Base-by-base conservation (phyloP, 75 land plant genomes). In the Larix kaempferi region DNA sequence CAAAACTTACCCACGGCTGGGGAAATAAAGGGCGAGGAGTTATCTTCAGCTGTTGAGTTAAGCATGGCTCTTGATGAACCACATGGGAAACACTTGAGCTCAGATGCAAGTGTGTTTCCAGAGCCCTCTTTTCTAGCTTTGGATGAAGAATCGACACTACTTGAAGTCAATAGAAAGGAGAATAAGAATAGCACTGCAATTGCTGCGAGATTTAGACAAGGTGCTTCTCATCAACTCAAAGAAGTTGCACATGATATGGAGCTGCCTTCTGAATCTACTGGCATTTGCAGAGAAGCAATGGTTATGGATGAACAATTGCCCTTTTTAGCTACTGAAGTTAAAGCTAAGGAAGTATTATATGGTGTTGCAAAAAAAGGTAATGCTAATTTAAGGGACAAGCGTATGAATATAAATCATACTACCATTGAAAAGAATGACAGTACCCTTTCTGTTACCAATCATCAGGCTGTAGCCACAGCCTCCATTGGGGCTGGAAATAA, bases 121-220 rank as follows among this genome's bases (percentile, higher is more conserved):
- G 63, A 58, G 57, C 55, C 26, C 44, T 59, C 55, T 55, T 75
- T 76, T 59, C 17, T 7, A 62, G 71, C 71, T 33, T 15, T 66
- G 37, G 71, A 17, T 35, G n/a, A 17, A 66, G 37, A 66, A 66
- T 66, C 29, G 35, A 27, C 37, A 66, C 17, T 15, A 16, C 37
- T 6, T 16, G 71, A 66, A 39, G 35, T 29, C 35, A 29, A 19
- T 35, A 66, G 5, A 66, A 66, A 66, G 71, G 71, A 66, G 37
- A 35, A 66, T 17, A 29, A 66, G 3, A 26, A 66, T 29, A 19
- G 7, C 5, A 35, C 35, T 66, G 44, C 37, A 66, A 66, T 19
- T 66, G 16, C 35, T 66, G 17, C 16, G 15, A 27, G 7, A 66
- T 29, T 66, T 35, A 66, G 39, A 10, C 33, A 35, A 5, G 44